phyloP scores from a whole-genome alignment of 2,329 filamentous ascomycete genomes.

The Phialemoniopsis sp. region DNA sequence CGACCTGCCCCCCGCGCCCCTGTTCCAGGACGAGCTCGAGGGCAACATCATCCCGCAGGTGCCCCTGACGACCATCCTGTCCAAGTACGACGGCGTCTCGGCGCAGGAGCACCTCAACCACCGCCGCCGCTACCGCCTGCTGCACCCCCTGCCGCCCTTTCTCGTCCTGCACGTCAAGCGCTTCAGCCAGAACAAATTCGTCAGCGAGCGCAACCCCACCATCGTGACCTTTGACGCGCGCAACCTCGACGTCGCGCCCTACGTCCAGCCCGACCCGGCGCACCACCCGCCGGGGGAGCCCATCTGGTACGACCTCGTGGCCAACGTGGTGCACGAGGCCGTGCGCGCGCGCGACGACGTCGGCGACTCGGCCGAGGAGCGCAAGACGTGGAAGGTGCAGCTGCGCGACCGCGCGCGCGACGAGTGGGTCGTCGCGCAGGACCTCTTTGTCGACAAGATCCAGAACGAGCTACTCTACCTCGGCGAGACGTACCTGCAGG shows the following conservation, averaged over 20 bases:
- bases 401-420: conserved; percentile 74
- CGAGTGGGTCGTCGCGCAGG: conserved; percentile 91
- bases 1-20: conserved; percentile 83
- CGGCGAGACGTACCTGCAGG: conserved; percentile 90
- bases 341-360: conserved; percentile 77
- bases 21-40: conserved; percentile 93
- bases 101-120: conserved; percentile 87
- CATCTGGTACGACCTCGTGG: conserved; percentile 91
- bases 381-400: conserved; percentile 92
- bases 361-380: conserved; percentile 82
- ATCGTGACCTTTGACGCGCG: conserved; percentile 94
- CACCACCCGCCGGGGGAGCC: conserved; percentile 64
- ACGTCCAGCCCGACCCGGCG: conserved; percentile 80
- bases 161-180: conserved; percentile 95
- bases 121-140: conserved; percentile 80
- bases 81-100: conserved; percentile 87
- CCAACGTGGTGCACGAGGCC: conserved; percentile 88
- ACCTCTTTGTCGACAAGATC: conserved; percentile 86
- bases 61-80: conserved; percentile 75
- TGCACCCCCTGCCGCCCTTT: conserved; percentile 88
- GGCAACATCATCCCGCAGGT: conserved; percentile 95
- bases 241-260: conserved; percentile 79
- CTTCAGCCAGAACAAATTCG: conserved; percentile 95
- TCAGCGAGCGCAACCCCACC: conserved; percentile 91
- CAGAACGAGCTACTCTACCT: conserved; percentile 87